Evolutionary conservation across 305 asterid genomes (phyloP), one percentile per base, ranked within the genome.

Genomic region (Nicotiana rustica): DNA sequence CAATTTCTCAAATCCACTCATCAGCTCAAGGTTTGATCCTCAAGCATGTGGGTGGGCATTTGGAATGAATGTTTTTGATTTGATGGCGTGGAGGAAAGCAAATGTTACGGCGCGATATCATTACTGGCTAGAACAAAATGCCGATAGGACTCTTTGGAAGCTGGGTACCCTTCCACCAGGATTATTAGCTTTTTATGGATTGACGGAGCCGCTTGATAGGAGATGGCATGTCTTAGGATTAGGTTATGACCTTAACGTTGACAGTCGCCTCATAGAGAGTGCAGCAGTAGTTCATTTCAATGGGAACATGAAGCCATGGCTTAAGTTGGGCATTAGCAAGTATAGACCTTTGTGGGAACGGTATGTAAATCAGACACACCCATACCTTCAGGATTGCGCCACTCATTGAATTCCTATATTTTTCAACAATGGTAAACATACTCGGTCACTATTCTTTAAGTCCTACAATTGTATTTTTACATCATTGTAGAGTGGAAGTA

Each of bases 21-120:
- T 93, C 49, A 86, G 93, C 36, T 86, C 86, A 12, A 90, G 67
- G 66, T 92, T 93, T 44, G 88, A 89, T 49, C 96, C 97, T 31
- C 93, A 86, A 21, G 94, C 97, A 70, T 92, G 95, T 86, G 97
- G 95, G 62, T 92, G 96, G 96, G 96, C 94, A 1, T 92, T 90
- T 81, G 97, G 97, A 1, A 88, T 92, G 95, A 93, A 93, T 75
- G 83, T 93, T 15, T 92, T 93, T 25, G 93, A 90, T 87, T 79
- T 93, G 86, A 86, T 87, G 61, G 89, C 89, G 73, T 93, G 97
- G 97, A 90, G 88, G 84, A 87, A 84, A 84, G 90, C 88, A 67
- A 88, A 90, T 78, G 90, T 90, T 78, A 93, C 97, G 0, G 86
- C 84, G 3, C 86, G 88, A 84, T 93, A 93, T 86, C 97, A 93